These are phyloP conservation scores for Sicyos baderoa DNA, from an alignment of 306 rosid genomes.

Conservation along the genomic window DNA sequence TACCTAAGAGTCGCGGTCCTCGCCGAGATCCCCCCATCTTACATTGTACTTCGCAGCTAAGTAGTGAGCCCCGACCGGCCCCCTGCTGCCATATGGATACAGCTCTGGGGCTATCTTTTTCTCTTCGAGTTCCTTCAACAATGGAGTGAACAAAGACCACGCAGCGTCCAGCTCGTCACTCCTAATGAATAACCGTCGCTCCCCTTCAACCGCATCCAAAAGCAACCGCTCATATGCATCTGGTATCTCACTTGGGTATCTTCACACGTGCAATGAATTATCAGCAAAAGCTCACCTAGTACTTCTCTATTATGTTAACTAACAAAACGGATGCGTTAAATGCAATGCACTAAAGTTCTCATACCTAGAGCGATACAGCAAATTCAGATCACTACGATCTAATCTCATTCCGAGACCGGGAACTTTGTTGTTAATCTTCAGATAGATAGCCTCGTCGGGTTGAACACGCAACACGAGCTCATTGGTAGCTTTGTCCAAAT, in stretches of 20 bases:
- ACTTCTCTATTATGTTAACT: neutral
- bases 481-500: slow-evolving; percentile 81
- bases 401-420: slow-evolving; percentile 98
- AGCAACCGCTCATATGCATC: slow-evolving; percentile 94
- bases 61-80: slow-evolving; percentile 91
- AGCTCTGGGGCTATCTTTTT: slow-evolving; percentile 88
- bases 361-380: slow-evolving; percentile 81
- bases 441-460: slow-evolving; percentile 88
- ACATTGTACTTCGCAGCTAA: slow-evolving; percentile 84
- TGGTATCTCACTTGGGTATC: slow-evolving; percentile 80
- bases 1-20: slow-evolving; percentile 30
- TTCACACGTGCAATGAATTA: slow-evolving; percentile 31
- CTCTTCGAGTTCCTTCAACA: slow-evolving; percentile 77
- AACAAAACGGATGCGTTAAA: neutral
- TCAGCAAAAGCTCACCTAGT: neutral
- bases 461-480: slow-evolving; percentile 98
- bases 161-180: slow-evolving; percentile 97
- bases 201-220: slow-evolving; percentile 90
- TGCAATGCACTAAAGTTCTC: neutral
- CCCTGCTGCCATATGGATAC: slow-evolving; percentile 88
- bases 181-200: slow-evolving; percentile 81
- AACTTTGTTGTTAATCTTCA: slow-evolving; percentile 94
- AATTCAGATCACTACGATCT: slow-evolving; percentile 83
- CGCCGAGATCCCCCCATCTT: slow-evolving; percentile 78
- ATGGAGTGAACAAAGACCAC: slow-evolving; percentile 81